Percentiles rank a stretch among this genome's conserved stretches.
Evolutionary conservation across 345 rosid genomes (phyloP).

Genomic region (Kandelia obovata): DNA sequence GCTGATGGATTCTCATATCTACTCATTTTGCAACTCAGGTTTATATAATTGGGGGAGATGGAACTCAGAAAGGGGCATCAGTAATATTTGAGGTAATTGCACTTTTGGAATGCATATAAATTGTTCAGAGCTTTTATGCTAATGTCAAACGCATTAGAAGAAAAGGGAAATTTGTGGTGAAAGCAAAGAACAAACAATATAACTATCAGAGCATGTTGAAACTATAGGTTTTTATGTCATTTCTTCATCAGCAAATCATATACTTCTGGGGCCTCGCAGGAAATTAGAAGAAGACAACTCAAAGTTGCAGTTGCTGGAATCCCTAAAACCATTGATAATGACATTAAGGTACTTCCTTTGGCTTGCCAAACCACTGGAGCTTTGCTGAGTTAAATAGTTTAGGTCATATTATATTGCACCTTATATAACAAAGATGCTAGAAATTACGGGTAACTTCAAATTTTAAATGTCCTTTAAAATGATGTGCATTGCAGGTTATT

Average conservation of each 20-base stretch:
- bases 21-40: constrained; percentile 21
- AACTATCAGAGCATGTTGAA: neutral
- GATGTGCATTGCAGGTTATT: constrained; percentile 13
- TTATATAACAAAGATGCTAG: neutral
- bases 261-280: constrained; percentile 13
- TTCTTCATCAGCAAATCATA: neutral
- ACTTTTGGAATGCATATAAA: neutral
- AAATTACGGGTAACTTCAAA: neutral
- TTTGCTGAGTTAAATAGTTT: neutral
- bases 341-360: constrained; percentile 24
- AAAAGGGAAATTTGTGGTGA: neutral
- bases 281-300: constrained; percentile 30
- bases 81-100: constrained; percentile 29
- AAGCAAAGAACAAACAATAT: neutral
- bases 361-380: neutral
- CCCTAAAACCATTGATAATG: constrained; percentile 38
- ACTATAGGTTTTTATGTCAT: neutral
- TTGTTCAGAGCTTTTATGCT: neutral
- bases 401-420: neutral
- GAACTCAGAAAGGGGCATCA: constrained; percentile 34
- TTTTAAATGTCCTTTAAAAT: neutral
- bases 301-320: constrained; percentile 35
- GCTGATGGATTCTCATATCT: neutral
- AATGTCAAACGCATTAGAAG: neutral
- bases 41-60: constrained; percentile 35